Evolutionary conservation across 2,329 filamentous ascomycete genomes (phyloP), one percentile per base, ranked within the genome.

Genomic region (Ceratocystis variospora): DNA sequence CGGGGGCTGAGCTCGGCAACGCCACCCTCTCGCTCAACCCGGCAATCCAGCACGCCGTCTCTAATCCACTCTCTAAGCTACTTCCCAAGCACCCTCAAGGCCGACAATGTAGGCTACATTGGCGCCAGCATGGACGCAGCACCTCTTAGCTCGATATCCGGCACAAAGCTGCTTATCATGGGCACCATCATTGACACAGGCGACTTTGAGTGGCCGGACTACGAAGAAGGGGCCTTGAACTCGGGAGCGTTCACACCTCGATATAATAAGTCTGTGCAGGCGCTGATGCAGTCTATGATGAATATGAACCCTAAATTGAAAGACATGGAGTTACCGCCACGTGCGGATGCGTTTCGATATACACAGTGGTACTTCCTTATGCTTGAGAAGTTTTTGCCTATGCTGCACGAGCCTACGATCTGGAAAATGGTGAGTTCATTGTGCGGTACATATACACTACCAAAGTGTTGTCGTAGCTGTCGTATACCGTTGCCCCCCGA

Each of bases 131-230:
- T 67, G 63, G 83, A 87, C 66, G 84, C 82, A 70, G 81, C 83
- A 7, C 83, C 84, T 63, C 76, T 91, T 46, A 89, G 85, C 74
- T 86, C 87, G 6, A 87, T 92, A 72, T 86, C 87, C 71, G 89
- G 88, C 61, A 91, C 87, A 0, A 84, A 83, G 7, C 77, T 94
- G n/a, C 86, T 88, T 0, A 83, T 95, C 64, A 83, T 94, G 53
- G 90, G 89, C 44, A 88, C 87, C 70, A 87, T 88, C 59, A 87
- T 94, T 71, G 88, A 95, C 74, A 82, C 93, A 53, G 85, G 87
- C 12, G 84, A 87, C 57, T 90, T 89, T 71, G 81, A 86, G 61
- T 83, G 82, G 0, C 78, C 80, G 1, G 87, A 90, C 68, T 79
- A 84, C 73, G 83, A 88, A 70, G 86, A 88, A 76, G 62, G 62